A percentile compares a stretch with the other conserved stretches of the same genome.
Conservation (phyloP, 140 eudicot species). For the Erigeron philadelphicus region DNA sequence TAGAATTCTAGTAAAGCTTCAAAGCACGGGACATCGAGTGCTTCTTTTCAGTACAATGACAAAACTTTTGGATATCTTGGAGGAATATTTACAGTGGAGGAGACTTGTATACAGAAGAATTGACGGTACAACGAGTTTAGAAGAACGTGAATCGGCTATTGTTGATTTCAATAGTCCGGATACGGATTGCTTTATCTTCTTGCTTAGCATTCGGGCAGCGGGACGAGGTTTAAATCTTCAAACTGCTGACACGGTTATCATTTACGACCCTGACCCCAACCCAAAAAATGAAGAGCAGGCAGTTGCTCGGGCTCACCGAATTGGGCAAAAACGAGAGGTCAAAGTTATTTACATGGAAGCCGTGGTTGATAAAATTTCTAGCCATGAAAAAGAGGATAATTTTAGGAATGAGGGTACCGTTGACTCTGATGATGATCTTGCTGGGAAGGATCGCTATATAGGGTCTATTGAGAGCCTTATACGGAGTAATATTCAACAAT, state of each 20-base stretch:
- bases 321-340: constrained; percentile 95
- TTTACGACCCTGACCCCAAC: constrained; percentile 97
- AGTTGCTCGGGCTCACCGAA: constrained; percentile 97
- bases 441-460: constrained; percentile 89
- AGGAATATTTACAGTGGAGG: constrained; percentile 97
- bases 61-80: constrained; percentile 80
- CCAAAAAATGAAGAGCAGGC: constrained; percentile 99
- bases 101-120: constrained; percentile 90
- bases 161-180: constrained; percentile 80
- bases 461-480: constrained; percentile 93
- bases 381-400: constrained; percentile 90
- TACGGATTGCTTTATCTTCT: constrained; percentile 84
- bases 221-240: constrained; percentile 97
- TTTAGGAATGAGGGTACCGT: constrained; percentile 55
- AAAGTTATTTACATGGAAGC: constrained; percentile 96
- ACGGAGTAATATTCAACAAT: constrained; percentile 90
- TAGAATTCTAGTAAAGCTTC: constrained; percentile 80
- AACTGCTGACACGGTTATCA: constrained; percentile 87
- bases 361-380: constrained; percentile 81
- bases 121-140: constrained; percentile 94
- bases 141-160: constrained; percentile 96
- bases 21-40: constrained; percentile 90
- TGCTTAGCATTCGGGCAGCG: constrained; percentile 97
- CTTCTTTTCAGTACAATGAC: constrained; percentile 97
- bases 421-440: constrained; percentile 94